A percentile compares a stretch with the other conserved stretches of the same genome.
Conservation (phyloP, 768 basidiomycete species). For the Rhizopogon rudus region DNA sequence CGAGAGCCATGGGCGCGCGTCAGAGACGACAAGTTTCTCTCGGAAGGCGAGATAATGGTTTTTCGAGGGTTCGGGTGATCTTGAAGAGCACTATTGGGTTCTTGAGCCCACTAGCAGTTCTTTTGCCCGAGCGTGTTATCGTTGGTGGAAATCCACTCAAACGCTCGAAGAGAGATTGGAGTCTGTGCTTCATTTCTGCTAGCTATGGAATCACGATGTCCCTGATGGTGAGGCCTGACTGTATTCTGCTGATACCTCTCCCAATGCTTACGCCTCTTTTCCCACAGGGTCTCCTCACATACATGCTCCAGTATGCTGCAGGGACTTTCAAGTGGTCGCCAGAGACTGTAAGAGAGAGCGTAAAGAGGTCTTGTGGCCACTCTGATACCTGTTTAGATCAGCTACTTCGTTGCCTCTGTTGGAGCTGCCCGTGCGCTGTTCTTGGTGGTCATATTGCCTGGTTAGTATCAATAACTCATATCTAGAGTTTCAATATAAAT, state of each 20-base stretch:
- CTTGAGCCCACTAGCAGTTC: conserved; percentile 65
- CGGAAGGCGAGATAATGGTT: conserved; percentile 6
- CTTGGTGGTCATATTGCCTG: conserved; percentile 53
- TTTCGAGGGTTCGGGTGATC: neutral
- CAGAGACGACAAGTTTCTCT: conserved; percentile 3
- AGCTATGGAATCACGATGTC: conserved; percentile 44
- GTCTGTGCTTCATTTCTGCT: conserved; percentile 49
- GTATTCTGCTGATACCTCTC: neutral
- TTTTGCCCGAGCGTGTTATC: conserved; percentile 40
- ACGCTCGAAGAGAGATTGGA: conserved; percentile 53
- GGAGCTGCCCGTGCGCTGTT: conserved; percentile 50
- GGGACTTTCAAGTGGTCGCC: conserved; percentile 62
- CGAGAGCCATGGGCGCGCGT: conserved; percentile 31
- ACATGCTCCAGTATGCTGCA: conserved; percentile 63
- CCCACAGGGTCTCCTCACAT: conserved; percentile 48
- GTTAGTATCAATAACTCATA: conserved; percentile 32
- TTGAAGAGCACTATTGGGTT: conserved; percentile 51
- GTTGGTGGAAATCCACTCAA: conserved; percentile 34
- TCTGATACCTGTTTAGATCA: conserved; percentile 39
- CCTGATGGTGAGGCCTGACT: conserved; percentile 30
- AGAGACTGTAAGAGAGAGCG: conserved; percentile 42
- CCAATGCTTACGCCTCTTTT: neutral
- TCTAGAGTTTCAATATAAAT: neutral
- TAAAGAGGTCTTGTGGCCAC: neutral
- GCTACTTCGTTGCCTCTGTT: conserved; percentile 62